These are phyloP conservation scores for Schrenkiella parvula DNA, from an alignment of 345 rosid genomes.

Conservation along the genomic window DNA sequence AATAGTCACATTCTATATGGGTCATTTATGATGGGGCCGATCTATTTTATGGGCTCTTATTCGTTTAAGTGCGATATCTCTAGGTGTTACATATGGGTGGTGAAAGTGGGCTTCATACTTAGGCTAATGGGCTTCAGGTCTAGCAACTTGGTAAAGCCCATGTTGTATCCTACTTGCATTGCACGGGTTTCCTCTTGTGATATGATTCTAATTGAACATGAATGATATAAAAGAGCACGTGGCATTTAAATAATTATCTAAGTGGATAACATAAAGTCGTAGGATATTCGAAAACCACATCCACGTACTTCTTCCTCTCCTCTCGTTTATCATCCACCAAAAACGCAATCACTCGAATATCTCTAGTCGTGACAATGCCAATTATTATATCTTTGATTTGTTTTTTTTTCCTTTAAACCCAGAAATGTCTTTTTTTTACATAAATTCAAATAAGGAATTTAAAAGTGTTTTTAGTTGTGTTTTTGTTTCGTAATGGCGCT, in stretches of 20 bases:
- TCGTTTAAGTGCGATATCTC: not conserved
- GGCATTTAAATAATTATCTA: not conserved
- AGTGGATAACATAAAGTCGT: slow-evolving; percentile 18
- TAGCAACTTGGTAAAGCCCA: too few species aligned
- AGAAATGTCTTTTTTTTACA: not conserved
- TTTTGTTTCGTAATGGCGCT: slow-evolving; percentile 50
- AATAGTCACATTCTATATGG: not conserved
- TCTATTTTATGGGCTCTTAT: not conserved
- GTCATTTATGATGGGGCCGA: not conserved
- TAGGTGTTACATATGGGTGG: too few species aligned
- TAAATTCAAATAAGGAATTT: not conserved
- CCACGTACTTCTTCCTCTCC: slow-evolving; percentile 18
- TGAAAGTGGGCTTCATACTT: too few species aligned
- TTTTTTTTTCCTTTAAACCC: not conserved
- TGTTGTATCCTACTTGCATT: too few species aligned
- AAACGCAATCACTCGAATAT: slow-evolving; percentile 3
- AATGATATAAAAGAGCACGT: not conserved
- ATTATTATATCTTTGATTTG: not conserved
- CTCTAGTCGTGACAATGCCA: not conserved
- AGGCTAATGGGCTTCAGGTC: too few species aligned
- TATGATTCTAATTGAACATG: not conserved
- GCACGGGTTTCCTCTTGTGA: not conserved
- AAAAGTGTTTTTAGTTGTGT: not conserved
- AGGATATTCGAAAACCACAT: slow-evolving; percentile 17
- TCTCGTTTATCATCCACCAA: slow-evolving; percentile 30